Evolutionary conservation across 192 early-diverging fungal genomes (phyloP), one percentile per base, ranked within the genome.

Genomic region (Tieghemiomyces parasiticus): DNA sequence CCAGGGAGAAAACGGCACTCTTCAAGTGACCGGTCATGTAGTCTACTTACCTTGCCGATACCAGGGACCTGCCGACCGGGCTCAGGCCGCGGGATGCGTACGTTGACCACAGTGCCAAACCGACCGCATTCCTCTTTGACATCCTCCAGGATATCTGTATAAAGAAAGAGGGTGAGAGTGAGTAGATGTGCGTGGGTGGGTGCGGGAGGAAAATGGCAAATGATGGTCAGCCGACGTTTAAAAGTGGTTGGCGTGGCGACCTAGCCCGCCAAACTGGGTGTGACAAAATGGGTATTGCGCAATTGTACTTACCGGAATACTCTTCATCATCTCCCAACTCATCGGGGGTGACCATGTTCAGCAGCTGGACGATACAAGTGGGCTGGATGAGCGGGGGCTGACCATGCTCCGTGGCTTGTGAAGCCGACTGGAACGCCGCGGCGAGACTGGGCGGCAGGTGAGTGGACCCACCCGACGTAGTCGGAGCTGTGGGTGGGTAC

Each of bases 291-390:
- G n/a, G n/a, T n/a, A n/a, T n/a, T n/a, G n/a, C n/a, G n/a, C n/a
- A n/a, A n/a, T n/a, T n/a, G 19, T 52, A 26, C 30, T 49, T 71
- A 89, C 87, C 88, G 71, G 82, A 69, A 60, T 91, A 99, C 63
- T 92, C 90, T 2, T 86, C 74, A 46, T 91, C 84, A 65, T 95
- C 79, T 25, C 73, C 71, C 29, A 99, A 77, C 63, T 99, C 95
- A 47, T 84, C 82, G 24, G 73, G 72, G 1, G 81, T 83, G 9
- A 97, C 89, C 93, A 99, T 95, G 67, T 99, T 99, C 53, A 99
- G 77, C 26, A 99, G 70, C 72, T 95, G 78, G 30, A 99, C 60
- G 25, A 99, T 79, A 20, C 65, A 70, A 2, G 95, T 91, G 1
- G 92, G 84, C 44, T 87, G 74, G 42, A 77, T 71, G n/a, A n/a